phyloP scores from a whole-genome alignment of 345 rosid species.

The Clausena lansium region DNA sequence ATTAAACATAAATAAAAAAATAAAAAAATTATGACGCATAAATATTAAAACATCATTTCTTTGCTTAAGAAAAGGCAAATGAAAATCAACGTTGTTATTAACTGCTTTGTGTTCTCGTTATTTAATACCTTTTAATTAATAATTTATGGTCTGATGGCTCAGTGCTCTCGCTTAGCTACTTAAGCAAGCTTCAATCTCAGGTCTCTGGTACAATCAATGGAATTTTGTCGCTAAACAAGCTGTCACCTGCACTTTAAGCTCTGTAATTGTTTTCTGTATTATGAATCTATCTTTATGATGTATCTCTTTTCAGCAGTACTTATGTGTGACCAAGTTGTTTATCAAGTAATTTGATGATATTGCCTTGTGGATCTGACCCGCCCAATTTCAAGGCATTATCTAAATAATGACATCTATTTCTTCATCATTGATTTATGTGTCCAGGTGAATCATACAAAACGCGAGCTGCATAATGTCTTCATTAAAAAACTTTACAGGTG shows the following conservation, averaged over 20 bases:
- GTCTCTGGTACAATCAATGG: not conserved
- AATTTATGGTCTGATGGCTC: not conserved
- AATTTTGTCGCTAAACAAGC: not conserved
- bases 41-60: not conserved
- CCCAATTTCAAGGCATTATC: not conserved
- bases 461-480: slow-evolving; percentile 92
- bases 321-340: not conserved
- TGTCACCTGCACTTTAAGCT: not conserved
- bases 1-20: too few species aligned
- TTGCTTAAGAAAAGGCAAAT: not conserved
- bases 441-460: slow-evolving; percentile 95
- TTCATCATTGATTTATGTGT: slow-evolving; percentile 18
- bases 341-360: not conserved
- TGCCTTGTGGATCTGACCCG: not conserved
- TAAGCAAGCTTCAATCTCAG: not conserved
- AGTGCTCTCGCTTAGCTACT: not conserved
- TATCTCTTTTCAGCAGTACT: not conserved
- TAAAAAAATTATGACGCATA: not conserved
- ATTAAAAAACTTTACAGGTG: slow-evolving; percentile 97
- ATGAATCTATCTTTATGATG: not conserved
- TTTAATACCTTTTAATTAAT: not conserved
- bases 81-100: not conserved
- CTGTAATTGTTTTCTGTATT: not conserved
- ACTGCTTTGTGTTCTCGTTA: not conserved
- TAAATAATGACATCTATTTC: not conserved